A percentile compares a stretch with the other conserved stretches of the same genome.
phyloP scores from a whole-genome alignment of 1,139 yeast species.

The Yamadazyma friedrichii region DNA sequence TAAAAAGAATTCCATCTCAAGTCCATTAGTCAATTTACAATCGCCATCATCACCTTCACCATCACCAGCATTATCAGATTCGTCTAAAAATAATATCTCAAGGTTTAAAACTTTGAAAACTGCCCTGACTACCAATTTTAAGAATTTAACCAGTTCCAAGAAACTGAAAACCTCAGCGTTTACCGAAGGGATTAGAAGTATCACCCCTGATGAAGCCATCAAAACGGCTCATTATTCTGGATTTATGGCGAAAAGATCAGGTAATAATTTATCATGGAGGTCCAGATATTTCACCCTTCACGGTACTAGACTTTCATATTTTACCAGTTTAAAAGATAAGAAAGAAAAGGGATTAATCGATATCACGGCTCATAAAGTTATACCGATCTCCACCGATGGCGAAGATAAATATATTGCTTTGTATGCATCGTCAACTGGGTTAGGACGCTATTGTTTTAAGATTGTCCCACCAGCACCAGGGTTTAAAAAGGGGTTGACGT shows the following conservation, averaged over 20 bases:
- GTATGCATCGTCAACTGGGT: conserved; percentile 91
- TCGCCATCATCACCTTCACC: conserved; percentile 5
- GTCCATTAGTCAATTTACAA: conserved; percentile 8
- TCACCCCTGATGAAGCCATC: conserved; percentile 77
- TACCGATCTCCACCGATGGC: conserved; percentile 54
- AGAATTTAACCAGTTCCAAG: conserved; percentile 40
- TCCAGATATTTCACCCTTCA: conserved; percentile 85
- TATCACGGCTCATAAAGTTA: conserved; percentile 89
- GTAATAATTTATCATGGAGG: conserved; percentile 89
- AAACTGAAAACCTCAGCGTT: conserved; percentile 86
- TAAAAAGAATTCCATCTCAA: conserved; percentile 23
- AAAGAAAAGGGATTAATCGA: conserved; percentile 92
- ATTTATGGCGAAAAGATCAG: conserved; percentile 89
- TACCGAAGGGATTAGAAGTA: conserved; percentile 80
- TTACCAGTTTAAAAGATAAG: conserved; percentile 73
- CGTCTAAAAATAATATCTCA: conserved; percentile 18
- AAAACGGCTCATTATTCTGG: conserved; percentile 79
- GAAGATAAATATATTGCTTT: conserved; percentile 76
- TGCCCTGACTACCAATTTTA: conserved; percentile 45
- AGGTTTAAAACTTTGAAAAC: conserved; percentile 43
- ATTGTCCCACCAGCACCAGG: conserved; percentile 98
- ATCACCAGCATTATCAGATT: conserved; percentile 8
- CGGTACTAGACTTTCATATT: conserved; percentile 90
- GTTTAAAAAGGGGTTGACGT: conserved; percentile 87
- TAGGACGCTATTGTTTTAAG: conserved; percentile 90